Evolutionary conservation across 2,329 filamentous ascomycete genomes (phyloP).

Genomic region (Sporothrix euskadiensis): DNA sequence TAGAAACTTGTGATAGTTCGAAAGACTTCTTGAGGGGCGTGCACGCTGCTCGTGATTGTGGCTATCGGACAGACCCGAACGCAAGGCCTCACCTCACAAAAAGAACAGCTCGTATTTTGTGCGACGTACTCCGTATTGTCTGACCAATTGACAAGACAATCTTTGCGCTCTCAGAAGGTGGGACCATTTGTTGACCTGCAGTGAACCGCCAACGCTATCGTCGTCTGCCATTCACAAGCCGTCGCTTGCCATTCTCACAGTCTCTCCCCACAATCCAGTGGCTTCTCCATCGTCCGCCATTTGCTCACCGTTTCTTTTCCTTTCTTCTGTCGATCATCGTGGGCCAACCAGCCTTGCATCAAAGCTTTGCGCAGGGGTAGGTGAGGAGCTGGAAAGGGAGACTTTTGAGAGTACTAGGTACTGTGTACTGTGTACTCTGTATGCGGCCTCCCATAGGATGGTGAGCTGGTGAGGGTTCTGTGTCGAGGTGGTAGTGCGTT

Average conservation of each 20-base stretch:
- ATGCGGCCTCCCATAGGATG: conserved; percentile 15
- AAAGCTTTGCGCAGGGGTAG: not conserved
- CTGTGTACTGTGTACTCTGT: not conserved
- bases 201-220: not conserved
- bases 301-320: not conserved
- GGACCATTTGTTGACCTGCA: no score
- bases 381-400: not conserved
- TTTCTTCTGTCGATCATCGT: conserved; percentile 3
- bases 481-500: conserved; percentile 1
- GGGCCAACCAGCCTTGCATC: conserved; percentile 12
- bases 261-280: not conserved
- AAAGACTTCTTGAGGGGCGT: no score
- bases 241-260: no score
- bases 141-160: not conserved
- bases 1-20: no score
- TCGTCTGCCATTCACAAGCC: not conserved
- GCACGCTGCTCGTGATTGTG: no score
- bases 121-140: not conserved
- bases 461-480: not conserved
- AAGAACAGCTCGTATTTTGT: not conserved
- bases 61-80: not conserved
- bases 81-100: not conserved
- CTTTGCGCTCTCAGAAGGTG: not conserved
- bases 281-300: not conserved
- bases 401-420: no score